Evolutionary conservation across 257 asterid species (phyloP).

Genomic region (Forsythia viridissima): DNA sequence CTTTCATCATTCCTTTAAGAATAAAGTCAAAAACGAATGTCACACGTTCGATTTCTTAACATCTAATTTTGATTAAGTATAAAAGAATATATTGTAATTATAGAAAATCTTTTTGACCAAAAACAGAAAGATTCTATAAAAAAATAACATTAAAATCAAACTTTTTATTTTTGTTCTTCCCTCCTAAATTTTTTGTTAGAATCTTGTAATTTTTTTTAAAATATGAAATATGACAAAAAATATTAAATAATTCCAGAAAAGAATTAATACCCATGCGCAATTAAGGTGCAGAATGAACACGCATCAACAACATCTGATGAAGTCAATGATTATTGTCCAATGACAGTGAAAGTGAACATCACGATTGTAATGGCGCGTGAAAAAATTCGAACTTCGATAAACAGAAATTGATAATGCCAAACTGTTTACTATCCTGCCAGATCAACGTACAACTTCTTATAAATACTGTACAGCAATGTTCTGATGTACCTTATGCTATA

Average conservation of each 20-base stretch:
- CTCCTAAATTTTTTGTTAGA: slow-evolving; percentile 39
- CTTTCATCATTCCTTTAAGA: too few species aligned
- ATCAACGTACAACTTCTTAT: slow-evolving; percentile 16
- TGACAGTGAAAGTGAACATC: neutral
- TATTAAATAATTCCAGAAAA: slow-evolving; percentile 6
- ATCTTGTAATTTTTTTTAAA: neutral
- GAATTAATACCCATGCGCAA: slow-evolving; percentile 19
- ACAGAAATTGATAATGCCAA: slow-evolving; percentile 40
- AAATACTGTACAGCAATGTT: slow-evolving; percentile 21
- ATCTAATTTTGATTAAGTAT: neutral
- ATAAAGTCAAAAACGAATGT: too few species aligned
- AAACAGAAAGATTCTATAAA: neutral
- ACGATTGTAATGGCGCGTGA: slow-evolving; percentile 15
- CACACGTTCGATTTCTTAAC: too few species aligned
- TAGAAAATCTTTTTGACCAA: neutral
- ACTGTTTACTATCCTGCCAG: slow-evolving; percentile 39
- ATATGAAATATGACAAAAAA: slow-evolving; percentile 2
- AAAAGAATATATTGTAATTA: neutral
- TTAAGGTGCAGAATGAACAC: neutral
- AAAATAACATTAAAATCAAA: neutral
- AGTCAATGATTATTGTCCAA: slow-evolving; percentile 20
- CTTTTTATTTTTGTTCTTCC: slow-evolving; percentile 33
- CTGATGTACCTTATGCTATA: slow-evolving; percentile 29
- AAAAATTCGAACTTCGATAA: slow-evolving; percentile 13
- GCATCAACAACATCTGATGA: slow-evolving; percentile 6